Evolutionary conservation across 768 basidiomycete genomes (phyloP).

Genomic region (Tulasnella sp.): DNA sequence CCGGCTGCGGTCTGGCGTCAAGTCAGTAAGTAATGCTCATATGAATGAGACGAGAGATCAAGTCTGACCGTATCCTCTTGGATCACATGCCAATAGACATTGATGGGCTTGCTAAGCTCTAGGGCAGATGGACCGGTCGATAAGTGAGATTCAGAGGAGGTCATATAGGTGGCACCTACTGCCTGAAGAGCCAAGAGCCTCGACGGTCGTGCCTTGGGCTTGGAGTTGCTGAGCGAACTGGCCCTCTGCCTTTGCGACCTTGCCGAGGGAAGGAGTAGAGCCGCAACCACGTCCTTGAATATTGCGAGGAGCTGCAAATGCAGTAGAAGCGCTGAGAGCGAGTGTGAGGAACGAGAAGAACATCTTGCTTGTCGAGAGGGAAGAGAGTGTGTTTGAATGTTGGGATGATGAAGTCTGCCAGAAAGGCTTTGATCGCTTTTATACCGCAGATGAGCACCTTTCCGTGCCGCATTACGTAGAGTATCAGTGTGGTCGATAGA

Average conservation of each 20-base stretch:
- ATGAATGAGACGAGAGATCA: background rate
- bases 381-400: background rate
- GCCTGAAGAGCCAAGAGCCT: background rate
- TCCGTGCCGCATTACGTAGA: no score
- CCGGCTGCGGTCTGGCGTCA: background rate
- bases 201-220: background rate
- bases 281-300: background rate
- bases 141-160: background rate
- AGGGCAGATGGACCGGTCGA: background rate
- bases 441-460: no score
- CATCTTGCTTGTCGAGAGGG: background rate
- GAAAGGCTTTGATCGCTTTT: no score
- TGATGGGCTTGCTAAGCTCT: background rate
- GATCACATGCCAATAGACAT: conserved; percentile 5
- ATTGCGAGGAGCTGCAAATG: background rate
- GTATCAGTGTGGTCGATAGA: no score
- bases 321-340: background rate
- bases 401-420: background rate
- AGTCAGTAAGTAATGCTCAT: background rate
- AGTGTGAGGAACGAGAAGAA: background rate
- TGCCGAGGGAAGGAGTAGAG: background rate
- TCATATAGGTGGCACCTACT: background rate
- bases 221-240: background rate
- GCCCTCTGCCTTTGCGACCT: conserved; percentile 2
- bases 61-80: background rate